These are phyloP conservation scores for Talaromyces rugulosus DNA, from an alignment of 2,329 filamentous ascomycete genomes.

Conservation along the genomic window DNA sequence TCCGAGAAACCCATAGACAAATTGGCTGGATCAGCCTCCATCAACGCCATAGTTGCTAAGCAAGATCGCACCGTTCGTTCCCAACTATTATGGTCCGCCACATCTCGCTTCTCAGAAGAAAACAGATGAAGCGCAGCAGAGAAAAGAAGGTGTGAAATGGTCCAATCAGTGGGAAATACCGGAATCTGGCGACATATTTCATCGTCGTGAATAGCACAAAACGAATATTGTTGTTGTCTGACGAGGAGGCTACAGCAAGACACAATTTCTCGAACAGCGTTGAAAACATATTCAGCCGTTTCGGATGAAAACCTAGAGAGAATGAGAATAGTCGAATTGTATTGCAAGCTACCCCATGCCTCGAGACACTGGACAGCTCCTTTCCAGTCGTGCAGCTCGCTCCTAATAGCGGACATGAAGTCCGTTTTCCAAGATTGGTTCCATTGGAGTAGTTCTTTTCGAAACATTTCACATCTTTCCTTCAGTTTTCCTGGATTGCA, in stretches of 20 bases:
- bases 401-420: not conserved
- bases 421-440: conserved; percentile 3
- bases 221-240: conserved; percentile 3
- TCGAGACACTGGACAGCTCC: conserved; percentile 3
- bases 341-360: conserved; percentile 6
- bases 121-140: conserved; percentile 5
- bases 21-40: conserved; percentile 5
- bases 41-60: conserved; percentile 6
- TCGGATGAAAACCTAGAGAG: conserved; percentile 2
- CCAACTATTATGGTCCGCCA: not conserved
- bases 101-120: conserved; percentile 2
- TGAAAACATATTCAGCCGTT: conserved; percentile 1
- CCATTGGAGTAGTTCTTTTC: conserved; percentile 6
- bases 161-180: conserved; percentile 4
- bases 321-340: conserved; percentile 6
- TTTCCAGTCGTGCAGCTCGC: conserved; percentile 2
- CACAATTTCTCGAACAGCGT: conserved; percentile 6
- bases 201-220: not conserved
- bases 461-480: not conserved
- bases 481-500: not conserved
- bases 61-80: conserved; percentile 5
- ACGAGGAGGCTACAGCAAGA: conserved; percentile 1
- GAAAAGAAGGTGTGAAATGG: conserved; percentile 7
- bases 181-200: not conserved
- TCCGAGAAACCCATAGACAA: conserved; percentile 2